These are phyloP conservation scores for Lachnellula suecica DNA, from an alignment of 2,329 filamentous ascomycete species.

Conservation along the genomic window DNA sequence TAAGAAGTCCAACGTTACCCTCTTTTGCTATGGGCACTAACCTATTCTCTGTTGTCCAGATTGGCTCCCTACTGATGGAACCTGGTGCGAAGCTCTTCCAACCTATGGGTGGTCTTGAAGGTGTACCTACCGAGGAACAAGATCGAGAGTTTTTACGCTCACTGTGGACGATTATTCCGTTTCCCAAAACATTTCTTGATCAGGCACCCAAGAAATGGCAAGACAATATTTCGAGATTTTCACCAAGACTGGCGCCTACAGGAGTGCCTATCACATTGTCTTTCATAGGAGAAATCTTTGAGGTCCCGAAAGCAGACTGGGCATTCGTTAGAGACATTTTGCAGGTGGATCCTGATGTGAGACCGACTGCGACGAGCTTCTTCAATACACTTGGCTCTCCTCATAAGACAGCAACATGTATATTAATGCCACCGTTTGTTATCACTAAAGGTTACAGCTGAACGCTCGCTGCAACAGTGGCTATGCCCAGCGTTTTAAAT, in stretches of 20 bases:
- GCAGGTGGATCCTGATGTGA: conserved; percentile 10
- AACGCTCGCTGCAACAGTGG: conserved; percentile 8
- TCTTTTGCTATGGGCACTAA: conserved; percentile 3
- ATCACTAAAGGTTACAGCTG: conserved; percentile 1
- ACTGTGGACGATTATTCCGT: conserved; percentile 7
- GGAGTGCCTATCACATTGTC: conserved; percentile 9
- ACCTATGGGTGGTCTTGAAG: conserved; percentile 9
- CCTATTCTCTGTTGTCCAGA: conserved; percentile 3
- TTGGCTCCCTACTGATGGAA: conserved; percentile 14
- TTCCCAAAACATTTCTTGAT: conserved; percentile 8
- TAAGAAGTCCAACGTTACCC: conserved; percentile 5
- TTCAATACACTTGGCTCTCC: conserved; percentile 6
- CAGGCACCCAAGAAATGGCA: conserved; percentile 4
- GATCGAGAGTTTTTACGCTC: conserved; percentile 9
- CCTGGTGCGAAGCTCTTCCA: conserved; percentile 12
- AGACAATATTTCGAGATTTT: conserved; percentile 8
- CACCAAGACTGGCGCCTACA: conserved; percentile 8
- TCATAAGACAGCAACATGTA: neutral
- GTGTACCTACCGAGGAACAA: conserved; percentile 6
- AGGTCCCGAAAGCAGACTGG: conserved; percentile 8
- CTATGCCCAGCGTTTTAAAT: too few relatives aligned
- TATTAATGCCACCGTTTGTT: conserved; percentile 1
- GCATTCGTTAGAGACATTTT: conserved; percentile 10
- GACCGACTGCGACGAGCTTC: conserved; percentile 11
- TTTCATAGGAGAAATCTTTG: conserved; percentile 9